A percentile compares a stretch with the other conserved stretches of the same genome.
phyloP scores from a whole-genome alignment of 2,329 filamentous ascomycete species.

The Colletotrichum eremochloae region DNA sequence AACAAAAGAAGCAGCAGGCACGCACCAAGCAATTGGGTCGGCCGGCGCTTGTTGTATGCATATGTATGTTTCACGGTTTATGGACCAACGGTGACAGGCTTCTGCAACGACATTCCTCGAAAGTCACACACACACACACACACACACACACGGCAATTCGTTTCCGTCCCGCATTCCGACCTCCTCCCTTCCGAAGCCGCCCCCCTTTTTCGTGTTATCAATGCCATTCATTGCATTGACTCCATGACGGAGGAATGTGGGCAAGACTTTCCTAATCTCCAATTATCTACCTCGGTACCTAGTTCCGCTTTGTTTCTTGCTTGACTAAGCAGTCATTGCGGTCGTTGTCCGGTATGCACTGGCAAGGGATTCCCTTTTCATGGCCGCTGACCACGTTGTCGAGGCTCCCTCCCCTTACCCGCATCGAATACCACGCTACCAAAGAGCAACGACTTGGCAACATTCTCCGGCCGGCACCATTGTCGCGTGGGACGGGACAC shows the following conservation, averaged over 20 bases:
- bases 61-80: neutral
- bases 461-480: neutral
- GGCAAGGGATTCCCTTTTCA: neutral
- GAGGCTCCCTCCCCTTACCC: neutral
- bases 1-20: neutral
- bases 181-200: neutral
- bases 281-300: neutral
- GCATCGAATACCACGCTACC: conserved; percentile 6
- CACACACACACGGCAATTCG: neutral
- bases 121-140: neutral
- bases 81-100: neutral
- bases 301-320: neutral
- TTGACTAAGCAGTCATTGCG: neutral
- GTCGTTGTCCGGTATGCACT: neutral
- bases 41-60: neutral
- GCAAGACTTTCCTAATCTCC: neutral
- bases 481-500: neutral
- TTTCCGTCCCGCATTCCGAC: neutral
- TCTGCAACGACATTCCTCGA: conserved; percentile 15
- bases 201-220: neutral
- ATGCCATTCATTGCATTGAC: neutral
- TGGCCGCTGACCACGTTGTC: neutral
- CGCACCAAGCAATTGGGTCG: conserved; percentile 1
- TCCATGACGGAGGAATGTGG: conserved; percentile 18
- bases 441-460: neutral